These are phyloP conservation scores for Gossypium turneri DNA, from an alignment of 345 rosid genomes.

Conservation along the genomic window DNA sequence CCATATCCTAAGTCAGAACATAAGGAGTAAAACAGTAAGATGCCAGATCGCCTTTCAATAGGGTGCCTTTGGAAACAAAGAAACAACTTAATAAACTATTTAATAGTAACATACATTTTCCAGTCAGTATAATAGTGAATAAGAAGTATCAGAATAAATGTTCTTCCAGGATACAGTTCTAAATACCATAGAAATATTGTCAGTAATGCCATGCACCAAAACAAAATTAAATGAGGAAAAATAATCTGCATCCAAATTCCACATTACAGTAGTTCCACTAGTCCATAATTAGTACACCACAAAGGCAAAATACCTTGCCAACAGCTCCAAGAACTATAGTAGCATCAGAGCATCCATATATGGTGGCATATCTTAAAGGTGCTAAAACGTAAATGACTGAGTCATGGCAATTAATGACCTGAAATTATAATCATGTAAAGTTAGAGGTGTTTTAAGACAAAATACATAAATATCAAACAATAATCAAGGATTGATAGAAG, in stretches of 20 bases:
- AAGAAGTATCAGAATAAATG: neutral
- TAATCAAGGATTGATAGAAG: neutral
- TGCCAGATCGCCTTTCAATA: neutral
- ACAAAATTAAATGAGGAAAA: neutral
- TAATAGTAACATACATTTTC: neutral
- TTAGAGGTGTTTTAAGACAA: conserved; percentile 2
- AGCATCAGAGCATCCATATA: conserved; percentile 96
- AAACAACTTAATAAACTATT: neutral
- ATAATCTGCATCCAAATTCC: neutral
- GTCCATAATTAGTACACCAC: neutral
- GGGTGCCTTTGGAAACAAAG: neutral
- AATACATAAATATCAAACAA: conserved; percentile 6
- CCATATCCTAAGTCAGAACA: neutral
- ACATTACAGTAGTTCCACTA: neutral
- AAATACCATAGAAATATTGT: neutral
- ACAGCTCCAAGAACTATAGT: conserved; percentile 97
- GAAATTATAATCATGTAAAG: conserved; percentile 25
- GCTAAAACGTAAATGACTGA: conserved; percentile 88
- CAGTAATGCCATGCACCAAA: neutral
- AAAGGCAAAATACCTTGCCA: conserved; percentile 68
- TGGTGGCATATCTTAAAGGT: conserved; percentile 85
- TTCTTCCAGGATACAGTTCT: neutral
- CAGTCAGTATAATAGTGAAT: neutral
- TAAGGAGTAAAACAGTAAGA: neutral
- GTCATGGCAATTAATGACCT: conserved; percentile 97